phyloP scores from a whole-genome alignment of 768 basidiomycete genomes.

The Termitomyces sp. region DNA sequence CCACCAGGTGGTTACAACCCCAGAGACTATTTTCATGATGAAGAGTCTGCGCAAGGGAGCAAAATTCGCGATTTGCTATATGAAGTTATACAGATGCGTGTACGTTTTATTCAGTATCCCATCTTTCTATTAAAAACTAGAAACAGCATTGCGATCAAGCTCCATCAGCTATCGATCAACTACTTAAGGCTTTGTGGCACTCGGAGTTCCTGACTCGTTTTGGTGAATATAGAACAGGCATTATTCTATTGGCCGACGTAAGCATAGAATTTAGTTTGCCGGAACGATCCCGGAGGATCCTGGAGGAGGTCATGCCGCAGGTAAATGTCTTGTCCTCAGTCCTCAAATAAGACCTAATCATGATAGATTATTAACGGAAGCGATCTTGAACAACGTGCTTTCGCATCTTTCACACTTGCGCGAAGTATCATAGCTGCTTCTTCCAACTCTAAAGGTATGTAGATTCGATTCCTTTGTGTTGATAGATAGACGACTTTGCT shows the following conservation, averaged over 20 bases:
- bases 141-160: constrained; percentile 60
- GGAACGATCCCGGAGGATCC: constrained; percentile 50
- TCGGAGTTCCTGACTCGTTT: constrained; percentile 73
- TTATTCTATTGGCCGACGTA: constrained; percentile 72
- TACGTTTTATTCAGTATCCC: constrained; percentile 19
- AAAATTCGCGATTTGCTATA: constrained; percentile 38
- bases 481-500: neutral
- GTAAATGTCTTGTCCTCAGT: constrained; percentile 27
- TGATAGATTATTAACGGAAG: constrained; percentile 60
- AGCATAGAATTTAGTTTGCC: constrained; percentile 75
- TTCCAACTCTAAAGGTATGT: constrained; percentile 39
- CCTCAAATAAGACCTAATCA: neutral
- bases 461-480: neutral
- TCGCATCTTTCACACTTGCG: constrained; percentile 68
- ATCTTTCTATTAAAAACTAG: neutral
- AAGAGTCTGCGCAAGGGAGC: constrained; percentile 29
- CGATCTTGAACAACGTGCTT: constrained; percentile 71
- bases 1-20: constrained; percentile 50
- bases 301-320: constrained; percentile 83
- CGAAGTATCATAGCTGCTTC: constrained; percentile 63
- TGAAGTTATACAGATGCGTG: constrained; percentile 41
- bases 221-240: constrained; percentile 59
- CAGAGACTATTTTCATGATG: constrained; percentile 52
- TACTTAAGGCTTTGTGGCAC: constrained; percentile 72
- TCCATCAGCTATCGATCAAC: constrained; percentile 52